A percentile compares a stretch with the other conserved stretches of the same genome.
These are phyloP conservation scores for Nectriaceae sp. DNA, from an alignment of 2,329 filamentous ascomycete species.

Conservation along the genomic window DNA sequence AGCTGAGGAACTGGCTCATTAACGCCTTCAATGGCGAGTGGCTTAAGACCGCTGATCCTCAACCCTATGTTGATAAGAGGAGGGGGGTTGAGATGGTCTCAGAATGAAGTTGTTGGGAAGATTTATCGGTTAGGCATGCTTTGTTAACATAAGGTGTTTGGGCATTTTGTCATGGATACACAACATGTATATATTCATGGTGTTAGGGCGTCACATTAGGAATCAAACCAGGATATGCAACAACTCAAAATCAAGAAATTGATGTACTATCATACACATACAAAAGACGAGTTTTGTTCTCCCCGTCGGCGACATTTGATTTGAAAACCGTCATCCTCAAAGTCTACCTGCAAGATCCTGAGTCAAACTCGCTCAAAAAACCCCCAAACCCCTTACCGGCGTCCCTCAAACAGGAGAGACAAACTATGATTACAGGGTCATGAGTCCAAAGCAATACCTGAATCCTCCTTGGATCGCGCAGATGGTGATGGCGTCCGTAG, in stretches of 20 bases:
- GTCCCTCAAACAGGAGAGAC: constrained; percentile 19
- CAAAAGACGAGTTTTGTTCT: constrained; percentile 17
- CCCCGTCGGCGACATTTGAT: constrained; percentile 21
- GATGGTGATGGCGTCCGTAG: constrained; percentile 4
- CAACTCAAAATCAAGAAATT: constrained; percentile 22
- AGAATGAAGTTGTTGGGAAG: too few relatives aligned
- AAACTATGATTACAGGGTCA: constrained; percentile 33
- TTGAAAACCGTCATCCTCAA: constrained; percentile 27
- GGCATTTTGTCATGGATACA: background rate
- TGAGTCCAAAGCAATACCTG: constrained; percentile 26
- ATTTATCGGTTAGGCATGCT: too few relatives aligned
- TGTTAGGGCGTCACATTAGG: background rate
- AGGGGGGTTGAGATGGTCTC: background rate
- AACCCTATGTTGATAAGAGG: constrained; percentile 41
- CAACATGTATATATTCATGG: background rate
- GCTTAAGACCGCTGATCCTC: constrained; percentile 60
- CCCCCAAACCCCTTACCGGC: constrained; percentile 15
- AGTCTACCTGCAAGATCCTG: constrained; percentile 27
- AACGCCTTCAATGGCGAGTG: constrained; percentile 98
- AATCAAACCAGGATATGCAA: background rate
- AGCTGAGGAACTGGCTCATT: constrained; percentile 85
- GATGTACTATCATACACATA: constrained; percentile 38
- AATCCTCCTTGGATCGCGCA: constrained; percentile 16
- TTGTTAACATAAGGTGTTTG: too few relatives aligned
- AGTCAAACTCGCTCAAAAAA: constrained; percentile 25